A percentile compares a stretch with the other conserved stretches of the same genome.
These are phyloP conservation scores for Amanita bisporigera DNA, from an alignment of 1,284 basidiomycete species.

Conservation along the genomic window DNA sequence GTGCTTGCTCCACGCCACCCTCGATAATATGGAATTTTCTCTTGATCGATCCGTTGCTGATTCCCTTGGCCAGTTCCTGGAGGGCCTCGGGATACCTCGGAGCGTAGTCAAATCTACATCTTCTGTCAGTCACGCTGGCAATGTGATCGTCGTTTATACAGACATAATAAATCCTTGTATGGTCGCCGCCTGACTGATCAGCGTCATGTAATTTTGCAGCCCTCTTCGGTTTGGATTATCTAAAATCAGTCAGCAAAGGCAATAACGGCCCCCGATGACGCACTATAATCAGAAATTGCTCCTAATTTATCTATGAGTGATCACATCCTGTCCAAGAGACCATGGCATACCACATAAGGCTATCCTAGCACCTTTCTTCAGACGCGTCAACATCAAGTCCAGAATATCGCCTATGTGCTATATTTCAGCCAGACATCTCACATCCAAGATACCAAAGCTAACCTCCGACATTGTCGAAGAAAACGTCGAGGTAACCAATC, in stretches of 20 bases:
- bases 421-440: neutral
- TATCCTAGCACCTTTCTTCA: constrained; percentile 81
- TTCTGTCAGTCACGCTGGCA: neutral
- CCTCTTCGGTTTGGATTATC: constrained; percentile 62
- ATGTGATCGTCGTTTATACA: constrained; percentile 20
- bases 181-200: constrained; percentile 79
- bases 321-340: neutral
- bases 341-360: constrained; percentile 55
- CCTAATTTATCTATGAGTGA: constrained; percentile 48
- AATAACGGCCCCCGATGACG: constrained; percentile 24
- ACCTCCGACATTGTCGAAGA: constrained; percentile 91
- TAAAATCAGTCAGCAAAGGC: constrained; percentile 29
- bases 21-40: constrained; percentile 81
- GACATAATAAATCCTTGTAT: constrained; percentile 88
- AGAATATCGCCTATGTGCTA: constrained; percentile 62
- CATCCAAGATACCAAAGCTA: constrained; percentile 8
- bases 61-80: constrained; percentile 57
- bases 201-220: constrained; percentile 61
- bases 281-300: constrained; percentile 82
- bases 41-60: constrained; percentile 77
- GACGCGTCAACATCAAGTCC: constrained; percentile 71
- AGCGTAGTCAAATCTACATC: constrained; percentile 67
- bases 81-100: constrained; percentile 59
- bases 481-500: constrained; percentile 75
- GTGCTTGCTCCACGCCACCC: constrained; percentile 73